Evolutionary conservation across 2,329 filamentous ascomycete genomes (phyloP).

Genomic region (Coniochaeta ligniaria): DNA sequence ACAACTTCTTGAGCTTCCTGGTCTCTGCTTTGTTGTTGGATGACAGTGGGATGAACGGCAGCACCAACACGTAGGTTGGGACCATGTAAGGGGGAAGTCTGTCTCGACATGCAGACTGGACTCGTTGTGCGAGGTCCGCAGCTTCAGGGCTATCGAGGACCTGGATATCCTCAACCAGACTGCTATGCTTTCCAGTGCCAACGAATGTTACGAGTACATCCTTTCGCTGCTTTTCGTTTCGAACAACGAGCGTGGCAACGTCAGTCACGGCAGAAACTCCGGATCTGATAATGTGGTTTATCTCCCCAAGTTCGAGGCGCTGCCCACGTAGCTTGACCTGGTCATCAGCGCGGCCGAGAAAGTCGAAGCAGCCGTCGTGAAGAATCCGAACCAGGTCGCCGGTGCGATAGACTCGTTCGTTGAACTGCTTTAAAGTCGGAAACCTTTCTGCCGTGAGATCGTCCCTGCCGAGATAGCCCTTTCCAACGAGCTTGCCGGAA

Average conservation of each 20-base stretch:
- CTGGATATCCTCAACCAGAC: conserved; percentile 7
- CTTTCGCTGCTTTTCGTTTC: conserved; percentile 66
- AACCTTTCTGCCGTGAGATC: conserved; percentile 76
- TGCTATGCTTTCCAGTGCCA: neutral
- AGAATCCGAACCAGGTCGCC: conserved; percentile 81
- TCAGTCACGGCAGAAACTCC: conserved; percentile 54
- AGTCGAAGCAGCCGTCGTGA: conserved; percentile 76
- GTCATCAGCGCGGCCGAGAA: conserved; percentile 80
- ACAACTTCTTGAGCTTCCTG: conserved; percentile 61
- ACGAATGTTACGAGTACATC: conserved; percentile 80
- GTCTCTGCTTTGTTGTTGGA: conserved; percentile 84
- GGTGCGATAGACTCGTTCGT: conserved; percentile 71
- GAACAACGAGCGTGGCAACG: conserved; percentile 66
- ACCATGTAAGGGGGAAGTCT: conserved; percentile 83
- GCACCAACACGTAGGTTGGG: conserved; percentile 70
- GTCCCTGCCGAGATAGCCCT: conserved; percentile 75
- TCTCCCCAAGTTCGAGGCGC: conserved; percentile 82
- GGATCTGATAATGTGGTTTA: conserved; percentile 72
- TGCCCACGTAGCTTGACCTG: conserved; percentile 90
- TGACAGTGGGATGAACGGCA: conserved; percentile 70
- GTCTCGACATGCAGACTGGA: conserved; percentile 57
- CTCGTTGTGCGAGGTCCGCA: conserved; percentile 32
- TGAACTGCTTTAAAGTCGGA: conserved; percentile 49
- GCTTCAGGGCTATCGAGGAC: conserved; percentile 24
- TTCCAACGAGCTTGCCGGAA: conserved; percentile 78